Conservation (phyloP, 1,284 basidiomycete species). For the Ustilago sp. region DNA sequence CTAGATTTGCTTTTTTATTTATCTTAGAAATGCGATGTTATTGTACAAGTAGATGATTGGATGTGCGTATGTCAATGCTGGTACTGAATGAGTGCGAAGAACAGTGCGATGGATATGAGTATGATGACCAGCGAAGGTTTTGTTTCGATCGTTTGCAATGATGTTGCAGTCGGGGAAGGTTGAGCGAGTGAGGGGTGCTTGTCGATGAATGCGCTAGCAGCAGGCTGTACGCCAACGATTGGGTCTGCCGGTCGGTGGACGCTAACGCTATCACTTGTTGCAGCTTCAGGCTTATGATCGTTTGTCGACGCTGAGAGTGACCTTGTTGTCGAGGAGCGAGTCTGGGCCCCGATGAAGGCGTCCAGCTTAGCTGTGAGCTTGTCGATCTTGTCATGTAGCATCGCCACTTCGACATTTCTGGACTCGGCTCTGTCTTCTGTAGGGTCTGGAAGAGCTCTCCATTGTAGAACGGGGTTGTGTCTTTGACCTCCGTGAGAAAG, state of each 20-base stretch:
- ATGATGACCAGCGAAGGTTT: conserved; percentile 6
- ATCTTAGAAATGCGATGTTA: background rate
- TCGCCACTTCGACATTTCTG: background rate
- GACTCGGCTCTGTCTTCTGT: background rate
- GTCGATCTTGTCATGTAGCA: conserved; percentile 24
- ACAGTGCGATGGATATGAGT: background rate
- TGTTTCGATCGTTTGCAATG: background rate
- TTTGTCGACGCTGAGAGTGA: background rate
- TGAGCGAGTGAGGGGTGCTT: too few species aligned
- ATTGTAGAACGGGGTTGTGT: too few species aligned
- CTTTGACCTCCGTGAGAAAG: background rate
- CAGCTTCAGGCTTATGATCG: background rate
- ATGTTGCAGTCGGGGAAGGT: background rate
- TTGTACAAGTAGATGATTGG: background rate
- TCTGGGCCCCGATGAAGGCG: background rate
- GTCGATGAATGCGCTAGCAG: background rate
- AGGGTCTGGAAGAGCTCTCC: too few species aligned
- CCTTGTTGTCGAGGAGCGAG: background rate
- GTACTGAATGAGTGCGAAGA: conserved; percentile 11
- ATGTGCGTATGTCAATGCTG: background rate
- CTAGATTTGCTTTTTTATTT: background rate
- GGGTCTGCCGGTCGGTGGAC: background rate
- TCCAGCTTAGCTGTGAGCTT: conserved; percentile 18
- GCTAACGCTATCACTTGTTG: background rate
- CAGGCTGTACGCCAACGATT: background rate